Percentiles rank a stretch among this genome's conserved stretches.
Conservation (phyloP, 495 filamentous ascomycete species). For the Penicillium silybi region DNA sequence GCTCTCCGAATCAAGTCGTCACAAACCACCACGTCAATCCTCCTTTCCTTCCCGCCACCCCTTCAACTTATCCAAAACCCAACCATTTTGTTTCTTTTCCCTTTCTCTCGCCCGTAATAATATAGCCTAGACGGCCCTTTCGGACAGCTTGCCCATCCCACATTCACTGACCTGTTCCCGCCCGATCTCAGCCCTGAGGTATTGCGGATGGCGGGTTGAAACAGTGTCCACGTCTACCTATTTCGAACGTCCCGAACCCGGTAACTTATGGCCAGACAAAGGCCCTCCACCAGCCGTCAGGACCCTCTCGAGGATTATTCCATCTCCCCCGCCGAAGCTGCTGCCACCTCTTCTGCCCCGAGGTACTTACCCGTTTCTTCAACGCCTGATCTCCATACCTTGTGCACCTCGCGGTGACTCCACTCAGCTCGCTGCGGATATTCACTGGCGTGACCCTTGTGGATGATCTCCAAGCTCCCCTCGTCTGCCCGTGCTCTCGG, state of each 20-base stretch:
- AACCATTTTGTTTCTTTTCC: background rate
- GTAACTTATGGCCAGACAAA: conserved; percentile 52
- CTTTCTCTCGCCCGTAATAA: conserved; percentile 1
- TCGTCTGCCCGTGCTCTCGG: background rate
- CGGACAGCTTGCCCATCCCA: conserved; percentile 3
- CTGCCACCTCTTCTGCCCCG: conserved; percentile 41
- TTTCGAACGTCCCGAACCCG: conserved; percentile 33
- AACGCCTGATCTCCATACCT: conserved; percentile 7
- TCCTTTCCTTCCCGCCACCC: conserved; percentile 2
- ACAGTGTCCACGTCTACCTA: conserved; percentile 34
- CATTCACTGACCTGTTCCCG: background rate
- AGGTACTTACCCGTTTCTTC: conserved; percentile 40
- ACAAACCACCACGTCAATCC: conserved; percentile 25
- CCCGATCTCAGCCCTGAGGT: conserved; percentile 21
- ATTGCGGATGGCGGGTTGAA: conserved; percentile 48
- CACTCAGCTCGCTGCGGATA: background rate
- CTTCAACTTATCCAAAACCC: background rate
- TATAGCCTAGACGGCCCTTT: conserved; percentile 13
- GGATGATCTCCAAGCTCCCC: background rate
- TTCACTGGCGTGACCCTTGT: background rate
- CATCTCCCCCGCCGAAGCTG: conserved; percentile 38
- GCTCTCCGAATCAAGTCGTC: conserved; percentile 38
- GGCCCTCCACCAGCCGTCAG: conserved; percentile 45
- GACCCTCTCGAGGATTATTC: conserved; percentile 48
- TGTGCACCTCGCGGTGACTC: background rate